Conservation (phyloP, 1,284 basidiomycete species). For the Violaceomyces palustris region DNA sequence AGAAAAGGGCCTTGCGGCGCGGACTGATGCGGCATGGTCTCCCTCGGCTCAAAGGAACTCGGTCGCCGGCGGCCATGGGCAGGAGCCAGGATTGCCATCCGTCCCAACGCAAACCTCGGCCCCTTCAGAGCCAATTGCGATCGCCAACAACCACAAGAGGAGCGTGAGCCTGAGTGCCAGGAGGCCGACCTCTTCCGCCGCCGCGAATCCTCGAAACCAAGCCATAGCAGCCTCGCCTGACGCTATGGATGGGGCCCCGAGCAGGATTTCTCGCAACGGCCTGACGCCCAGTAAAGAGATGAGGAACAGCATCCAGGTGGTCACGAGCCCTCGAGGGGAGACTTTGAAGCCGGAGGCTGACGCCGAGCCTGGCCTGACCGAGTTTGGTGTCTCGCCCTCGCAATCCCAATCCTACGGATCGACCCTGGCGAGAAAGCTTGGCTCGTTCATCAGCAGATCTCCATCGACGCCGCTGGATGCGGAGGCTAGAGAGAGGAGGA, state of each 20-base stretch:
- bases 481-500: constrained; percentile 33
- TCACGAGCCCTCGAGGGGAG: no score
- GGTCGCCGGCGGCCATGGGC: no score
- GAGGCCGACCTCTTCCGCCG: constrained; percentile 5
- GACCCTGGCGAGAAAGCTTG: constrained; percentile 37
- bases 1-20: constrained; percentile 27
- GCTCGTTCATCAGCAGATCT: constrained; percentile 39
- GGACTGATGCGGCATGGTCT: constrained; percentile 13
- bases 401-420: constrained; percentile 24
- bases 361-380: constrained; percentile 9
- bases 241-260: no score
- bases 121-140: no score
- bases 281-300: no score
- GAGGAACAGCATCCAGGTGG: constrained; percentile 6
- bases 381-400: constrained; percentile 3
- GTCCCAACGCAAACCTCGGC: no score
- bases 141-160: constrained; percentile 32
- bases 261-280: background rate
- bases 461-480: constrained; percentile 35
- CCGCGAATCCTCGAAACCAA: background rate
- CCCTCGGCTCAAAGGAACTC: no score
- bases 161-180: constrained; percentile 30
- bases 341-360: no score
- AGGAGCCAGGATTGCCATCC: no score
- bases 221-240: no score